Base-by-base conservation (phyloP, 768 basidiomycete genomes). In the Mycena maculata region DNA sequence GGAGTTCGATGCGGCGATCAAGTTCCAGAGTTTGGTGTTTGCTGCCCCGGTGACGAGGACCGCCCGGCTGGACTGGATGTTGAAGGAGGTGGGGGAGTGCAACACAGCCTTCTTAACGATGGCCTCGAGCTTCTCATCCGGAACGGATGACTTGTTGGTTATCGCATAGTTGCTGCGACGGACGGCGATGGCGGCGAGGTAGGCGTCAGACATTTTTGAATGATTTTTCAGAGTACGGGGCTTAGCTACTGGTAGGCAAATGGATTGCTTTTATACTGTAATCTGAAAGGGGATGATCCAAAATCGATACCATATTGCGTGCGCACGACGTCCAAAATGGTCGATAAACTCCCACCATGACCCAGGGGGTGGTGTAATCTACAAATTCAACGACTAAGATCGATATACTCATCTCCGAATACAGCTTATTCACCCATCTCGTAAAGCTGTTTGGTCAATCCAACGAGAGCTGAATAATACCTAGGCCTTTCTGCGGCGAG, bases 1-100 rank as follows among this genome's bases (percentile, higher is more conserved):
- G 5, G 58, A 39, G 18, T 18, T 16, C 3, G 39, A 36, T 23
- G 61, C 66, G n/a, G 39, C 62, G 11, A 62, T 45, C 18, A 67
- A 18, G 0, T 62, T 57, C 66, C 66, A 67, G 30, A 67, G 49
- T 31, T 62, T 67, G 13, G 66, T 58, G 42, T 67, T 56, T n/a
- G 31, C 60, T 22, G n/a, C 60, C 18, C 66, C 66, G n/a, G 58
- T 41, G 31, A 67, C 45, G 41, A 67, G 45, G 8, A 67, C 55
- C 1, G 48, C 66, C 15, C 66, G 66, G 48, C 47, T 44, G 38
- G 54, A 52, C 41, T 67, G 66, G 0, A 9, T 61, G 48, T 67
- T 67, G 55, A 67, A 67, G 1, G 66, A 27, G 20, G 66, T 62
- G 7, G 66, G 66, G 18, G 27, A 42, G 22, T 61, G 60, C 7